Base-by-base conservation (phyloP, 352 stramenopile genomes). In the Phytophthora gonapodyides region DNA sequence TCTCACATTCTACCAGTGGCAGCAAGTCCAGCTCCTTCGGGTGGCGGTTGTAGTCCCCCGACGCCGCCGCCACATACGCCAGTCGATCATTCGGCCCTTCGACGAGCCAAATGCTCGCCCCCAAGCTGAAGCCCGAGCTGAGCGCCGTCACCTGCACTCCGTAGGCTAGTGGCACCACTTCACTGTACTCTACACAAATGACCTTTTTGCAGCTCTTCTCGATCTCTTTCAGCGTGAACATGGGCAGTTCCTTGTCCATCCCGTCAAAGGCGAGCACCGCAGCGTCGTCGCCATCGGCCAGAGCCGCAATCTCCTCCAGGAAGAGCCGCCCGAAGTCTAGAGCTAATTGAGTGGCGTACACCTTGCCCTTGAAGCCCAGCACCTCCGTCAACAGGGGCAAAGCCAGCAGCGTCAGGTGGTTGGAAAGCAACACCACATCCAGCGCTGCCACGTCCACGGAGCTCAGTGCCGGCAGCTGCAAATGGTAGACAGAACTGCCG, bases 11-110 rank as follows among this genome's bases (percentile, higher is more conserved):
- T 5, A 92, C 75, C 4, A 92, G 66, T 8, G 82, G 82, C 15
- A 84, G 49, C 50, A 96, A 59, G 45, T 96, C 87, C 16, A 96
- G 69, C 35, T 93, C 84, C 46, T 91, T 91, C 17, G 87, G 84
- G 63, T 96, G 85, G 27, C 87, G 82, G 52, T 92, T 92, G n/a
- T 89, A 78, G 52, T 96, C 87, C 21, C 83, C 86, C 3, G 84
- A 94, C 1, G 84, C 82, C 2, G 84, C 78, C 2, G 82, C 67
- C 10, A 93, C 82, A 59, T 96, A 96, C 16, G 83, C 85, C 41
- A 94, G 58, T 24, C 73, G 70, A 11, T 93, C 85, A 38, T 70
- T 91, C 7, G 80, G 75, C 9, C 78, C 79, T 60, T 93, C 81
- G 3, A 96, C 34, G 2, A 93, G 67, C 84, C 85, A 96, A 48